Evolutionary conservation across 2,329 filamentous ascomycete species (phyloP), one percentile per base, ranked within the genome.

Genomic region (Cyphellophora europaea): DNA sequence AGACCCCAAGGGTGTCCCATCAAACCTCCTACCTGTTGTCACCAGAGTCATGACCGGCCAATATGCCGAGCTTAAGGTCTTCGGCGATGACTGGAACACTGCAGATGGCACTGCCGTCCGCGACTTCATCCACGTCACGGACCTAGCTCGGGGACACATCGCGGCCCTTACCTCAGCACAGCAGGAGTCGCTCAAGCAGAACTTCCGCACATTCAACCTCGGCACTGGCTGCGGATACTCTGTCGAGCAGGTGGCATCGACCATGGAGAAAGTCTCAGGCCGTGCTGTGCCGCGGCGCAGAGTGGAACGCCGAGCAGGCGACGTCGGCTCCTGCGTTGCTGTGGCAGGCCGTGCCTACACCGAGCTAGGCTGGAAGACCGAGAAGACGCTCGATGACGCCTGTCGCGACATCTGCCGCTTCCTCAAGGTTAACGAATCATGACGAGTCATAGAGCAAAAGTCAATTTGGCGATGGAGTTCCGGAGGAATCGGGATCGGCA

Each of bases 71-170:
- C 59, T 80, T n/a, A 63, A 72, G 32, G 69, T 81, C 35, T 81
- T 76, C 43, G 77, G 77, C 5, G 66, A 65, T 3, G 74, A 82
- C 53, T 82, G 76, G 68, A 66, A 76, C 37, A 81, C 77, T 1
- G 59, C 63, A 3, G 77, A 82, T 46, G 77, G 77, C 11, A 80
- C 77, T 0, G 74, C 75, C 2, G 66, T 81, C 27, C 71, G 77
- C 27, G 77, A 82, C 53, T 82, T 78, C 49, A 78, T 81, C 43
- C 77, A 81, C 45, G 77, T 80, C 23, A 71, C 68, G 11, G 77
- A 81, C 53, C 65, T 82, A 29, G 76, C 76, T 5, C 63, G 70
- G 27, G 77, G 58, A 4, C 77, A 82, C 53, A 67, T 79, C 23
- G 73, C 76, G 5, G 77, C 77, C n/a, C 15, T 37, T 12, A 10